phyloP scores from a whole-genome alignment of 352 stramenopile species.

The Aphanomyces stellatus region DNA sequence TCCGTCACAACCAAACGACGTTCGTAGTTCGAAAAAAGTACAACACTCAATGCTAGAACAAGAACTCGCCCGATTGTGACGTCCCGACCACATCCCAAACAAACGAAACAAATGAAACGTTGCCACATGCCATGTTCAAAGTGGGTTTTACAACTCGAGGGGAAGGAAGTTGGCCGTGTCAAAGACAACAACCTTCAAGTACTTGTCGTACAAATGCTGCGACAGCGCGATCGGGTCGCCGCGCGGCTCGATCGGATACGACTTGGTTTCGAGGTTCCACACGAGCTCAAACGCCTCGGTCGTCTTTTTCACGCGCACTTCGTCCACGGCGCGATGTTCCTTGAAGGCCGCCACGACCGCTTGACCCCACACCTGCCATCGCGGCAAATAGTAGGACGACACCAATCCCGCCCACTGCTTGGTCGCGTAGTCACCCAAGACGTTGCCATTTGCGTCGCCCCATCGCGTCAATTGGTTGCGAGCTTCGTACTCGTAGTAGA shows the following conservation, averaged over 20 bases:
- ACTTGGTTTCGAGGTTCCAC: slow-evolving; percentile 42
- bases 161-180: not conserved
- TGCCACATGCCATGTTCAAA: too few relatives aligned
- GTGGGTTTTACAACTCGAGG: not conserved
- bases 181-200: not conserved
- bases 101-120: not conserved
- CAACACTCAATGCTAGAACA: too few relatives aligned
- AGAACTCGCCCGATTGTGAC: too few relatives aligned
- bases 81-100: too few relatives aligned
- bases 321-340: slow-evolving; percentile 44
- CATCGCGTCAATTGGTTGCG: slow-evolving; percentile 74
- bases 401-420: slow-evolving; percentile 72
- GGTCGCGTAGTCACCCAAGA: slow-evolving; percentile 63
- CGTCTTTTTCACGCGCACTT: slow-evolving; percentile 32
- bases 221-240: slow-evolving; percentile 1
- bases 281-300: slow-evolving; percentile 61
- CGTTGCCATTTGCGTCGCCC: slow-evolving; percentile 66
- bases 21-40: too few relatives aligned
- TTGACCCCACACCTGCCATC: slow-evolving; percentile 62
- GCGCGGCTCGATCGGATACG: slow-evolving; percentile 15
- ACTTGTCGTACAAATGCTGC: not conserved
- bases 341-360: slow-evolving; percentile 63
- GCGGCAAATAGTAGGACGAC: slow-evolving; percentile 52
- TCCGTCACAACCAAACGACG: too few relatives aligned
- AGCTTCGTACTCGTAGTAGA: slow-evolving; percentile 77